Percentiles rank a stretch among this genome's conserved stretches.
Evolutionary conservation across 352 stramenopile genomes (phyloP).

Genomic region (Aphanomyces astaci): DNA sequence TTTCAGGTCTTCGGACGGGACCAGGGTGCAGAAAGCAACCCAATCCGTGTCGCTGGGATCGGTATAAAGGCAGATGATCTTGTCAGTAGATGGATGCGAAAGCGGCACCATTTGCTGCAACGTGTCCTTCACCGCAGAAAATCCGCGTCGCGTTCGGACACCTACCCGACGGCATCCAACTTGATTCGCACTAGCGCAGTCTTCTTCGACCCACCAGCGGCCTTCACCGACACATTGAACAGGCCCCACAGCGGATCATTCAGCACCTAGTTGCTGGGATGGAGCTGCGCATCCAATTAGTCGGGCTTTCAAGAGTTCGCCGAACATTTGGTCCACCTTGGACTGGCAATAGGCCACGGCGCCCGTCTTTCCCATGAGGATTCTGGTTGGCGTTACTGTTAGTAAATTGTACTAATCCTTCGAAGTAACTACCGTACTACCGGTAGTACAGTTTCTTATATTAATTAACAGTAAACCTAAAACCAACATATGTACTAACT

Average conservation of each 20-base stretch:
- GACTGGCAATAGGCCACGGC: slow-evolving; percentile 28
- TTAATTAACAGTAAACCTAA: too few relatives aligned
- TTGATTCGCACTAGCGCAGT: not conserved
- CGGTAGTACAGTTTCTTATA: too few relatives aligned
- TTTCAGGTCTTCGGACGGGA: slow-evolving; percentile 16
- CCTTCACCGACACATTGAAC: slow-evolving; percentile 18
- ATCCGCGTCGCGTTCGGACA: too few relatives aligned
- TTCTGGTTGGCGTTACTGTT: slow-evolving; percentile 10
- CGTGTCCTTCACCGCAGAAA: too few relatives aligned
- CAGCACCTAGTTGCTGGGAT: slow-evolving; percentile 24
- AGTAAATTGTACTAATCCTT: too few relatives aligned
- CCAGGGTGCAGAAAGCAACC: not conserved
- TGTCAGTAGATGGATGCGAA: slow-evolving; percentile 18
- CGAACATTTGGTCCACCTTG: slow-evolving; percentile 26
- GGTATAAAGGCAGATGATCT: slow-evolving; percentile 14
- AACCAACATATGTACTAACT: too few relatives aligned
- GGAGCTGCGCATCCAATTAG: slow-evolving; percentile 37
- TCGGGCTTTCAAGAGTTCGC: not conserved
- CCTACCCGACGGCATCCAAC: slow-evolving; percentile 19
- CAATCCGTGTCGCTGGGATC: slow-evolving; percentile 14
- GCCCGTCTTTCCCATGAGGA: slow-evolving; percentile 20
- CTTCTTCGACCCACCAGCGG: slow-evolving; percentile 25
- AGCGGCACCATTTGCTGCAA: slow-evolving; percentile 26
- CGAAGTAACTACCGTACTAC: too few relatives aligned
- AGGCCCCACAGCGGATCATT: slow-evolving; percentile 20